Conservation (phyloP, 225 moss, liverwort and hornwort species). For the Thuidium tamariscinum region DNA sequence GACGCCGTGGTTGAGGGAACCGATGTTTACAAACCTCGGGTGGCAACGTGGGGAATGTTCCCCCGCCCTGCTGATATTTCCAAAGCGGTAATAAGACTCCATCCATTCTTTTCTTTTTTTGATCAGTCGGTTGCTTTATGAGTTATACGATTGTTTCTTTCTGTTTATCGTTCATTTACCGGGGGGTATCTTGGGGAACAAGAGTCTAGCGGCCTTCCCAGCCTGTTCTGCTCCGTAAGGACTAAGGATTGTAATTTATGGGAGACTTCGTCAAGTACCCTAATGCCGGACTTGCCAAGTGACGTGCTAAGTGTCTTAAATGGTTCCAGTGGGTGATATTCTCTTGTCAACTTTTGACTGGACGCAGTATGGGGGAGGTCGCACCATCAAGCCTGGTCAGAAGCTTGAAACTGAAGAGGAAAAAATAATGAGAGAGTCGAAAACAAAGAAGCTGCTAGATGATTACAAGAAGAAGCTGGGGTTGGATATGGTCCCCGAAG, state of each 20-base stretch:
- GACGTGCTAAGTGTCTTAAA: neutral
- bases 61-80: slow-evolving; percentile 92
- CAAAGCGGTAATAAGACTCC: slow-evolving; percentile 46
- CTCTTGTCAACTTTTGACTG: neutral
- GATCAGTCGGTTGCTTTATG: neutral
- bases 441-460: slow-evolving; percentile 64
- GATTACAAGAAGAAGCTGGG: slow-evolving; percentile 81
- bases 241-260: neutral
- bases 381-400: slow-evolving; percentile 82
- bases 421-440: slow-evolving; percentile 51
- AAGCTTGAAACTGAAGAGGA: slow-evolving; percentile 83
- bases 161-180: neutral
- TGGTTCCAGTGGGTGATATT: neutral
- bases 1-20: neutral
- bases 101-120: neutral
- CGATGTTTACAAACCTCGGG: slow-evolving; percentile 73
- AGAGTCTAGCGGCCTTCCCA: neutral
- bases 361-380: slow-evolving; percentile 85
- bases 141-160: neutral
- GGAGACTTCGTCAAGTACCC: neutral
- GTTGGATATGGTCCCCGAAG: slow-evolving; percentile 56
- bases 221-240: neutral
- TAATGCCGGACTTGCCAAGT: neutral
- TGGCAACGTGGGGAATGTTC: slow-evolving; percentile 89
- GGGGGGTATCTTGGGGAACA: neutral